Evolutionary conservation across 495 filamentous ascomycete genomes (phyloP).

Genomic region (Clohesyomyces aquaticus): DNA sequence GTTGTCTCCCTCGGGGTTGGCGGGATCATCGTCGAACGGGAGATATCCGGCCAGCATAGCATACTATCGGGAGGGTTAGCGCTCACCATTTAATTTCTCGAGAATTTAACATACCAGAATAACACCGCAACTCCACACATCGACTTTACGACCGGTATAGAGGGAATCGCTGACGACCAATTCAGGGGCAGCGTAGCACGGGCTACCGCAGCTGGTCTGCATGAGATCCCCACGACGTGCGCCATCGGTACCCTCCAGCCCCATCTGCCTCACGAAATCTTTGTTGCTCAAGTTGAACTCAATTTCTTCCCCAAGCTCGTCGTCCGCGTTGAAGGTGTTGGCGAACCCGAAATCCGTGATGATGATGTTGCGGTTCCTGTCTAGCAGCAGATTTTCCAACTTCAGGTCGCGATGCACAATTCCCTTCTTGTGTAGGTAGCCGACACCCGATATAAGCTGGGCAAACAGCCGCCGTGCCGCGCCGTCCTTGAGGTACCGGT

Average conservation of each 20-base stretch:
- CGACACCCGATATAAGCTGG: slow-evolving; percentile 93
- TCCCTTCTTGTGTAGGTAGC: slow-evolving; percentile 98
- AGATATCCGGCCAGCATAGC: slow-evolving; percentile 98
- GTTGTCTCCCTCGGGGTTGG: slow-evolving; percentile 98
- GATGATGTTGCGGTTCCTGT: slow-evolving; percentile 97
- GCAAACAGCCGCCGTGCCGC: slow-evolving; percentile 90
- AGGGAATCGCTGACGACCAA: slow-evolving; percentile 96
- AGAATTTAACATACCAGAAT: slow-evolving; percentile 75
- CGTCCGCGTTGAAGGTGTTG: slow-evolving; percentile 89
- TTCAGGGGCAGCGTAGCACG: slow-evolving; percentile 96
- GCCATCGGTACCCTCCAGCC: slow-evolving; percentile 68
- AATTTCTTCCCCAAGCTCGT: slow-evolving; percentile 87
- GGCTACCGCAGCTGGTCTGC: slow-evolving; percentile 82
- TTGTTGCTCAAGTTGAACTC: slow-evolving; percentile 84
- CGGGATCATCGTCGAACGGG: slow-evolving; percentile 98
- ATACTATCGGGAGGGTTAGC: slow-evolving; percentile 64
- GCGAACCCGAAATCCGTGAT: slow-evolving; percentile 99
- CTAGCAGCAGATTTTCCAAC: slow-evolving; percentile 92
- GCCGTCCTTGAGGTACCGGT: slow-evolving; percentile 93
- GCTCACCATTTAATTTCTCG: background rate
- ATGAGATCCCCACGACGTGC: slow-evolving; percentile 72
- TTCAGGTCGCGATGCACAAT: slow-evolving; percentile 98
- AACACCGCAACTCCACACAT: slow-evolving; percentile 99
- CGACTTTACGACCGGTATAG: slow-evolving; percentile 96
- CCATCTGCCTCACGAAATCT: slow-evolving; percentile 78